Percentiles rank a stretch among this genome's conserved stretches.
These are phyloP conservation scores for Tulasnella sp. DNA, from an alignment of 768 basidiomycete species.

Conservation along the genomic window DNA sequence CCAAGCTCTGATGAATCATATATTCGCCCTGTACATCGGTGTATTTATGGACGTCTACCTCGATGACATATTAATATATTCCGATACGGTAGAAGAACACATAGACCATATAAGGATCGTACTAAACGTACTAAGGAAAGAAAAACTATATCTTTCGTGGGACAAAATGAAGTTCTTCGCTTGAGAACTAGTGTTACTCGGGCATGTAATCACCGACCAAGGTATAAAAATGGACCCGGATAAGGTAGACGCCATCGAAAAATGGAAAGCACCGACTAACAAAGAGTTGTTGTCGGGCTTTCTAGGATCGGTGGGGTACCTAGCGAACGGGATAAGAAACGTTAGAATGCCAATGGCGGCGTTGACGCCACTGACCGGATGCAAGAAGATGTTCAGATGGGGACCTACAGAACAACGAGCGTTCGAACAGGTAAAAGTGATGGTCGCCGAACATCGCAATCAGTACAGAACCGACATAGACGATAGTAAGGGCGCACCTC, in stretches of 20 bases:
- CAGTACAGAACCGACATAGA: constrained; percentile 26
- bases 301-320: constrained; percentile 34
- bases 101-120: constrained; percentile 29
- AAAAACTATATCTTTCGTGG: constrained; percentile 30
- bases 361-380: constrained; percentile 26
- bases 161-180: constrained; percentile 31
- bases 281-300: constrained; percentile 32
- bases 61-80: constrained; percentile 44
- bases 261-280: constrained; percentile 31
- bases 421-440: constrained; percentile 30
- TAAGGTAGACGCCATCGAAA: constrained; percentile 29
- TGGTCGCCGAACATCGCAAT: constrained; percentile 21
- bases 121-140: constrained; percentile 27
- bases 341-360: constrained; percentile 37
- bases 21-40: constrained; percentile 33
- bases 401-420: constrained; percentile 30
- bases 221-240: constrained; percentile 40
- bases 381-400: constrained; percentile 27
- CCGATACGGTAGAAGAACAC: constrained; percentile 33
- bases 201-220: constrained; percentile 32
- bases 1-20: constrained; percentile 32
- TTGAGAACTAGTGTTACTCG: constrained; percentile 31
- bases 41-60: constrained; percentile 40
- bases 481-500: constrained; percentile 27
- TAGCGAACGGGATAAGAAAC: constrained; percentile 30